These are phyloP conservation scores for Austroboletus eburneus DNA, from an alignment of 768 basidiomycete genomes.

Conservation along the genomic window DNA sequence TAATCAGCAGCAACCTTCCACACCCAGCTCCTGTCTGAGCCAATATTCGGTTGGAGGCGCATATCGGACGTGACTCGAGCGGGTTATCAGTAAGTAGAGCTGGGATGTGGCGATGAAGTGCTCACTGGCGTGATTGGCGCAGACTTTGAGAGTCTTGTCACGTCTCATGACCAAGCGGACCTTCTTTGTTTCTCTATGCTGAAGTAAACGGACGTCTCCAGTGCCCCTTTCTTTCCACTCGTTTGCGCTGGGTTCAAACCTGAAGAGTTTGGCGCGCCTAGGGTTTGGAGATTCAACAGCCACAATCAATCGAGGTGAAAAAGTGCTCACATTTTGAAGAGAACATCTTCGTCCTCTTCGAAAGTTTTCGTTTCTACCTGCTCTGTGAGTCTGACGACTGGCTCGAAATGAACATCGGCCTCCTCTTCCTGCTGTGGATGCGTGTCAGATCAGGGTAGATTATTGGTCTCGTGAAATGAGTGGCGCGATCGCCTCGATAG, in stretches of 20 bases:
- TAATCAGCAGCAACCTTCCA: conserved; percentile 97
- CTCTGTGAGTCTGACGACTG: conserved; percentile 94
- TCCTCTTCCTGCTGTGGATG: conserved; percentile 59
- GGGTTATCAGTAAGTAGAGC: conserved; percentile 5
- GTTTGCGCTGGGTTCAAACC: conserved; percentile 69
- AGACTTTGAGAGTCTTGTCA: conserved; percentile 99
- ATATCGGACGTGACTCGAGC: conserved; percentile 78
- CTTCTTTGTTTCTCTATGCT: conserved; percentile 87
- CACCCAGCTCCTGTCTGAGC: conserved; percentile 98
- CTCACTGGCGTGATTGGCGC: conserved; percentile 94
- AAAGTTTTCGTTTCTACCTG: conserved; percentile 91
- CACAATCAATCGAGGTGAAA: background rate
- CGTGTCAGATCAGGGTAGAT: conserved; percentile 26
- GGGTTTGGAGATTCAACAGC: conserved; percentile 17
- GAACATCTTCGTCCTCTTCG: conserved; percentile 89
- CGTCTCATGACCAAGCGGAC: conserved; percentile 97
- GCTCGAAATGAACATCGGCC: conserved; percentile 88
- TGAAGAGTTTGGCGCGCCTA: conserved; percentile 98
- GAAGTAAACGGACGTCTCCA: conserved; percentile 89
- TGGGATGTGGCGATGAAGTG: conserved; percentile 6
- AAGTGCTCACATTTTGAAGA: conserved; percentile 91
- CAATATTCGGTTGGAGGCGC: conserved; percentile 95
- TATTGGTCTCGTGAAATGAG: conserved; percentile 20
- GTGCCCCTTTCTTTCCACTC: conserved; percentile 99
- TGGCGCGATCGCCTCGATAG: conserved; percentile 29